phyloP scores from a whole-genome alignment of 2,329 filamentous ascomycete species.

The Fusarium acutatum region DNA sequence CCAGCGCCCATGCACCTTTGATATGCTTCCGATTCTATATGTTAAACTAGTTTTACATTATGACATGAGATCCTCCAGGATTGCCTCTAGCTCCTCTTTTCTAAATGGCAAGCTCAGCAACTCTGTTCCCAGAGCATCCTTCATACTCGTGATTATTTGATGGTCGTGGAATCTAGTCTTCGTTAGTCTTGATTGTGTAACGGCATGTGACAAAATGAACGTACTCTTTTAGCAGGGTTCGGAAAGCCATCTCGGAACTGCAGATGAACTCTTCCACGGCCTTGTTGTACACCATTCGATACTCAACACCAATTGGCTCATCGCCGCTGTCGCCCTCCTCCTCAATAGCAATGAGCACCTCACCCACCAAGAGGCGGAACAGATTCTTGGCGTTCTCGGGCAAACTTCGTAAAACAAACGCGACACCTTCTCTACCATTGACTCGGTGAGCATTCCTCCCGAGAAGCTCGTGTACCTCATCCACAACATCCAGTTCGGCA shows the following conservation, averaged over 20 bases:
- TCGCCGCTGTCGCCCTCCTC: slow-evolving; percentile 61
- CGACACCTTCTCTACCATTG: slow-evolving; percentile 89
- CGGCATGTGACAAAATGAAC: slow-evolving; percentile 40
- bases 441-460: slow-evolving; percentile 81
- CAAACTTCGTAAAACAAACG: slow-evolving; percentile 87
- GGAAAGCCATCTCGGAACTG: slow-evolving; percentile 94
- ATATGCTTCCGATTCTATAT: slow-evolving; percentile 10
- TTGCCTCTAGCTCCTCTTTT: slow-evolving; percentile 86
- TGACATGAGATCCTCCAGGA: slow-evolving; percentile 75
- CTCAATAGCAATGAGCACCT: slow-evolving; percentile 78
- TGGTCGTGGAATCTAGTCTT: slow-evolving; percentile 84
- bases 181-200: slow-evolving; percentile 39
- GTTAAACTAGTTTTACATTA: slow-evolving; percentile 25
- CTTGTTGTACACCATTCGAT: slow-evolving; percentile 91
- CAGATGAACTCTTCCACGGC: slow-evolving; percentile 97
- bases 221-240: slow-evolving; percentile 91
- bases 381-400: slow-evolving; percentile 91
- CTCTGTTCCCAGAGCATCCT: slow-evolving; percentile 86
- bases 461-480: slow-evolving; percentile 88
- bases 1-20: slow-evolving; percentile 10
- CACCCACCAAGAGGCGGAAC: slow-evolving; percentile 84
- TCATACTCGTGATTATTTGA: slow-evolving; percentile 92
- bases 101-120: slow-evolving; percentile 85
- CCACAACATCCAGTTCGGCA: slow-evolving; percentile 82
- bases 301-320: slow-evolving; percentile 81